Conservation (phyloP, 257 asterid species). For the Jaltomata sinuosa region DNA sequence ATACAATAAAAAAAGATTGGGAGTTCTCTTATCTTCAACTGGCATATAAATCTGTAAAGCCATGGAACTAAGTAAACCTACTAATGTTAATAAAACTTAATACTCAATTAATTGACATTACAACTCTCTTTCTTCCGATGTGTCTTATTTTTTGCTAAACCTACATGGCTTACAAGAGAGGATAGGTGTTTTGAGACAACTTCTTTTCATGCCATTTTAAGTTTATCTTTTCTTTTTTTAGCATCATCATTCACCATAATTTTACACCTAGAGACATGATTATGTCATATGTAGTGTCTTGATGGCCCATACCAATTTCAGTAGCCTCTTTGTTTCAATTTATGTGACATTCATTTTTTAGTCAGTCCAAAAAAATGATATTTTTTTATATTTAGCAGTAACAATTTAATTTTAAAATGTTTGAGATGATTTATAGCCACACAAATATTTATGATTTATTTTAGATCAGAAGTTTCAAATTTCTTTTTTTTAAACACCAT, state of each 20-base stretch:
- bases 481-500: too few relatives aligned
- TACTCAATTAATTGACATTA: too few relatives aligned
- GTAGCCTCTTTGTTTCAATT: background rate
- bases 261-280: background rate
- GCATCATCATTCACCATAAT: background rate
- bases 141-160: background rate
- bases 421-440: too few relatives aligned
- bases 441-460: background rate
- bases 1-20: too few relatives aligned
- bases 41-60: too few relatives aligned
- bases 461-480: background rate
- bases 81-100: too few relatives aligned
- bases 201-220: background rate
- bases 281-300: background rate
- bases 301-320: background rate
- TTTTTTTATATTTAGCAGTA: background rate
- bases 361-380: background rate
- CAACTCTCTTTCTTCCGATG: too few relatives aligned
- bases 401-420: background rate
- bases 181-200: background rate
- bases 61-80: too few relatives aligned
- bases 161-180: background rate
- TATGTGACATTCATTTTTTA: background rate
- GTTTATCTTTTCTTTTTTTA: background rate
- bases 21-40: too few relatives aligned